These are phyloP conservation scores for Sphagnum tenellum DNA, from an alignment of 225 moss, liverwort and hornwort genomes.

Conservation along the genomic window DNA sequence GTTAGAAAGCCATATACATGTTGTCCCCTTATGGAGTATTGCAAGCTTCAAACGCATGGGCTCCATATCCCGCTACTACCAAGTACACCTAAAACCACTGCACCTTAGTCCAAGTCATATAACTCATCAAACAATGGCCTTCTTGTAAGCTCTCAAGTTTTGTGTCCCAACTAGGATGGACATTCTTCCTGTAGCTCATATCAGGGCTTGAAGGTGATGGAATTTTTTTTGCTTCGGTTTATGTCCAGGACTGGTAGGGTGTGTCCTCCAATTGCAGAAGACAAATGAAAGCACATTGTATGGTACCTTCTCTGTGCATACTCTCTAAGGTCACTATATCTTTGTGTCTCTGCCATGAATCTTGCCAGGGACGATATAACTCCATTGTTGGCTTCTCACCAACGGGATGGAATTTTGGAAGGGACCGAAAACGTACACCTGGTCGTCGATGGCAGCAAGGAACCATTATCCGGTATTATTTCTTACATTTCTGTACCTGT, in stretches of 20 bases:
- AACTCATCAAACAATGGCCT: no score
- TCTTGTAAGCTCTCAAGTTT: no score
- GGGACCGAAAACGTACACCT: slow-evolving; percentile 80
- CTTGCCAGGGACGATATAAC: slow-evolving; percentile 71
- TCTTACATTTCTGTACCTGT: no score
- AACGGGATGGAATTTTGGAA: slow-evolving; percentile 93
- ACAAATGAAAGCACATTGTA: not conserved
- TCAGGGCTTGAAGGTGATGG: no score
- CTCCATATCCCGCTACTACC: slow-evolving; percentile 89
- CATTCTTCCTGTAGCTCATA: no score
- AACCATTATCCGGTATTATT: slow-evolving; percentile 70
- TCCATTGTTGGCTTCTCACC: slow-evolving; percentile 91
- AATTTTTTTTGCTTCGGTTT: no score
- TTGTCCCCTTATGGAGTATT: slow-evolving; percentile 96
- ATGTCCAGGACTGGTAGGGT: no score
- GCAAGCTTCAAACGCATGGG: slow-evolving; percentile 97
- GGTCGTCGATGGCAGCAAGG: slow-evolving; percentile 89
- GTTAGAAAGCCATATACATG: slow-evolving; percentile 88
- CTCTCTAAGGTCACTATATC: not conserved
- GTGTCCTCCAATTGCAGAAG: not conserved
- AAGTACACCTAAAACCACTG: slow-evolving; percentile 22
- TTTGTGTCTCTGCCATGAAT: not conserved
- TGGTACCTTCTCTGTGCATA: no score
- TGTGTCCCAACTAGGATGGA: no score
- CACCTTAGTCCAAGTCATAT: slow-evolving; percentile 1